Conservation (phyloP, 1,139 yeast genomes). For the Protomyces arabidopsidicola region DNA sequence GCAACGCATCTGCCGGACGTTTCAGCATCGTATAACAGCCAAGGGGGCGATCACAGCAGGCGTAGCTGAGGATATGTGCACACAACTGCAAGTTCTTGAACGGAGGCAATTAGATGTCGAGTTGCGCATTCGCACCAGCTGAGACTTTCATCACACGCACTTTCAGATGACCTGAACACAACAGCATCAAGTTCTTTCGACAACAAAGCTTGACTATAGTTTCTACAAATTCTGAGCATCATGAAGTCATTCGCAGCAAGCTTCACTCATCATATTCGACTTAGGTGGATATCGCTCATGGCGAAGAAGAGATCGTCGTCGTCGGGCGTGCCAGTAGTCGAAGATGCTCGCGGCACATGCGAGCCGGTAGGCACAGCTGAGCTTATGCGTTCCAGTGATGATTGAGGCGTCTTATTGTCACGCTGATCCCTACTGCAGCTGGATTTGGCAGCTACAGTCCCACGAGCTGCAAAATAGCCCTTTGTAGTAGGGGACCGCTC, state of each 20-base stretch:
- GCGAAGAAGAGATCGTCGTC: conserved; percentile 29
- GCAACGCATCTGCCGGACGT: background rate
- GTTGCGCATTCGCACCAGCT: background rate
- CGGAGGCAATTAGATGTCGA: too few species aligned
- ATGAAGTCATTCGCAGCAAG: too few species aligned
- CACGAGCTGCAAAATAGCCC: background rate
- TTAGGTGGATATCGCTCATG: conserved; percentile 25
- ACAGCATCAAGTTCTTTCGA: background rate
- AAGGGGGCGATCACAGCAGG: background rate
- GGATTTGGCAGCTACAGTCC: background rate
- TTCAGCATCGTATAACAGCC: background rate
- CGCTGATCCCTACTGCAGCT: too few species aligned
- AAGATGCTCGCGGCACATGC: too few species aligned
- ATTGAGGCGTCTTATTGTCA: too few species aligned
- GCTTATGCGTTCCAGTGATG: too few species aligned
- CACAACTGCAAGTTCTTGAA: background rate
- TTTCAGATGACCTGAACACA: background rate
- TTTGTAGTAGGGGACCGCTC: background rate
- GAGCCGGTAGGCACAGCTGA: too few species aligned
- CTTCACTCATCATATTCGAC: background rate
- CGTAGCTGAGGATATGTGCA: too few species aligned
- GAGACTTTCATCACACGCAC: background rate
- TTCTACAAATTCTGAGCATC: too few species aligned
- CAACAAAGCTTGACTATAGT: too few species aligned
- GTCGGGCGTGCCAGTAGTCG: background rate